Conservation (phyloP, 1,284 basidiomycete species). For the Cystobasidium pallidum region DNA sequence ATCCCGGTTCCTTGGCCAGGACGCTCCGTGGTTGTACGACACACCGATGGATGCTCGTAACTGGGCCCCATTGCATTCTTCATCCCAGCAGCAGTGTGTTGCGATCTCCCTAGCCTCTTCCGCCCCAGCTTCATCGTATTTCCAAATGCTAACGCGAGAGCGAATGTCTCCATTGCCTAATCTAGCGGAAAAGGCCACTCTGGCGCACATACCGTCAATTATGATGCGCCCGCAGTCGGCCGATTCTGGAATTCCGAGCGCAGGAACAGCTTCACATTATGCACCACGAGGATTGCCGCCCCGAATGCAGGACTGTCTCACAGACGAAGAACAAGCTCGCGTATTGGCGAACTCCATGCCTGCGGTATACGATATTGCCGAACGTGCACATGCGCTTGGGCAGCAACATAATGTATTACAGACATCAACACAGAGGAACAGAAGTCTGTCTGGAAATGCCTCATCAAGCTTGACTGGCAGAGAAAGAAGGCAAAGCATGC, state of each 20-base stretch:
- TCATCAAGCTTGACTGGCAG: conserved; percentile 1
- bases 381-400: conserved; percentile 11
- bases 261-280: background rate
- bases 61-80: background rate
- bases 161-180: conserved; percentile 12
- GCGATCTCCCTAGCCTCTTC: conserved; percentile 6
- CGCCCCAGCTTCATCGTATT: conserved; percentile 15
- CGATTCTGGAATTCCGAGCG: background rate
- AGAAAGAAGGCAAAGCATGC: conserved; percentile 37
- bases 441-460: background rate
- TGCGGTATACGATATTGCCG: conserved; percentile 28
- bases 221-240: conserved; percentile 22
- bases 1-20: conserved; percentile 43
- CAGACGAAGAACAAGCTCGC: conserved; percentile 30
- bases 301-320: conserved; percentile 9
- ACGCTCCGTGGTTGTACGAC: conserved; percentile 28
- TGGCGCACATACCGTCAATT: background rate
- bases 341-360: conserved; percentile 27
- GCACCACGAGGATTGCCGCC: background rate
- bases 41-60: background rate
- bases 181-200: conserved; percentile 2
- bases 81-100: background rate
- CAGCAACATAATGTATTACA: background rate
- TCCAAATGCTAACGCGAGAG: conserved; percentile 23
- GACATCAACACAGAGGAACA: background rate